A percentile compares a stretch with the other conserved stretches of the same genome.
Conservation (phyloP, 108 stramenopile genomes). For the Conticribra weissflogii region DNA sequence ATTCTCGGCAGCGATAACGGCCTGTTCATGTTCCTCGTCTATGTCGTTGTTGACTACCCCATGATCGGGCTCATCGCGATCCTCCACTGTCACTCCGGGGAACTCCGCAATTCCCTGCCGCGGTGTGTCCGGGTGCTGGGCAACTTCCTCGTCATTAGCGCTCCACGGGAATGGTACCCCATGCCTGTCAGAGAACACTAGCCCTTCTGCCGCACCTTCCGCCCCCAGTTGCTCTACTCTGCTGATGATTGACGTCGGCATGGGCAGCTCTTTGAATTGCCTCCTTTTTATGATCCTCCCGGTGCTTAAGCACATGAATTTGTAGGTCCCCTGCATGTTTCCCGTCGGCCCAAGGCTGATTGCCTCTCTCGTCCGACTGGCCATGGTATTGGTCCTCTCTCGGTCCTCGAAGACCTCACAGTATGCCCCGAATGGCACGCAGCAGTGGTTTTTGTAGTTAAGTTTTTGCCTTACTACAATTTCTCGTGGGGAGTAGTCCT, state of each 20-base stretch:
- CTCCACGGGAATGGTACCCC: neutral
- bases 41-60: conserved; percentile 34
- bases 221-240: conserved; percentile 22
- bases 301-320: conserved; percentile 33
- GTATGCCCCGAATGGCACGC: conserved; percentile 12
- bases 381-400: conserved; percentile 2
- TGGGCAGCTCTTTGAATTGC: conserved; percentile 1
- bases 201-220: conserved; percentile 14
- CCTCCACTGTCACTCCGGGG: conserved; percentile 2
- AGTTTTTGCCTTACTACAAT: too few relatives aligned
- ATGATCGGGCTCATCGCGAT: conserved; percentile 2
- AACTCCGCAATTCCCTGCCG: conserved; percentile 9
- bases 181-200: too few relatives aligned
- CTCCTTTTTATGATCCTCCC: conserved; percentile 27
- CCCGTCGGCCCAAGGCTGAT: too few relatives aligned
- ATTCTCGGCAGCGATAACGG: neutral
- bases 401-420: conserved; percentile 2
- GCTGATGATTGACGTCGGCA: conserved; percentile 6
- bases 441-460: too few relatives aligned
- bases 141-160: too few relatives aligned
- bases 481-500: too few relatives aligned
- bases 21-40: conserved; percentile 8
- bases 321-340: conserved; percentile 46
- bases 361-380: neutral
- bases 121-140: too few relatives aligned